These are phyloP conservation scores for Eucalyptus curtisii DNA, from an alignment of 345 rosid genomes.

Conservation along the genomic window DNA sequence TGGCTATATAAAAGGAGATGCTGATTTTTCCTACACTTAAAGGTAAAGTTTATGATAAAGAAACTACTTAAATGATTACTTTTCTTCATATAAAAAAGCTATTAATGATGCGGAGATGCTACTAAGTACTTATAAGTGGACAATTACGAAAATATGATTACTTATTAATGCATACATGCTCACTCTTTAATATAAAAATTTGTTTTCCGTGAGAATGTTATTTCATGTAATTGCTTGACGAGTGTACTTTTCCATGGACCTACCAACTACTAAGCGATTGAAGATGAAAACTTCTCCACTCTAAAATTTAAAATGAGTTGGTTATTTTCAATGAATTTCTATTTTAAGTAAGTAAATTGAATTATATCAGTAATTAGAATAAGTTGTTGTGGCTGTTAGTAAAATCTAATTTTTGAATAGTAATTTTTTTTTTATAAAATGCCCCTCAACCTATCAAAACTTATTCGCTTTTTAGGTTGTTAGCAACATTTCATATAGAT, in stretches of 20 bases:
- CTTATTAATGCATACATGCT: background rate
- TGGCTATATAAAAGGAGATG: background rate
- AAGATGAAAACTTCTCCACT: background rate
- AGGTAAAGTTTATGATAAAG: background rate
- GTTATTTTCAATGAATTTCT: background rate
- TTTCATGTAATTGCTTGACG: background rate
- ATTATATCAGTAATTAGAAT: background rate
- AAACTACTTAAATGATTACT: background rate
- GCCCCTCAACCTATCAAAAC: background rate
- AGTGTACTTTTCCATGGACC: background rate
- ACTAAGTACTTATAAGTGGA: background rate
- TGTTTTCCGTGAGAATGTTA: background rate
- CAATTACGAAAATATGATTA: background rate
- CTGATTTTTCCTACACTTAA: background rate
- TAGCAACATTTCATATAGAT: accelerated
- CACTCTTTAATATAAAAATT: background rate
- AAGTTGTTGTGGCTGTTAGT: accelerated
- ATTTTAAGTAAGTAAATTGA: background rate
- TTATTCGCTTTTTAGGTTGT: background rate
- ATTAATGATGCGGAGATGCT: background rate
- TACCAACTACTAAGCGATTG: background rate
- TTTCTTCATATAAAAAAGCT: background rate
- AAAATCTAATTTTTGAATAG: background rate
- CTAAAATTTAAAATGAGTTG: background rate
- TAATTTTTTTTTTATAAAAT: background rate